Percentiles rank a stretch among this genome's conserved stretches.
These are phyloP conservation scores for Oryza glaberrima DNA, from an alignment of 176 grass and related monocot genomes.

Conservation along the genomic window DNA sequence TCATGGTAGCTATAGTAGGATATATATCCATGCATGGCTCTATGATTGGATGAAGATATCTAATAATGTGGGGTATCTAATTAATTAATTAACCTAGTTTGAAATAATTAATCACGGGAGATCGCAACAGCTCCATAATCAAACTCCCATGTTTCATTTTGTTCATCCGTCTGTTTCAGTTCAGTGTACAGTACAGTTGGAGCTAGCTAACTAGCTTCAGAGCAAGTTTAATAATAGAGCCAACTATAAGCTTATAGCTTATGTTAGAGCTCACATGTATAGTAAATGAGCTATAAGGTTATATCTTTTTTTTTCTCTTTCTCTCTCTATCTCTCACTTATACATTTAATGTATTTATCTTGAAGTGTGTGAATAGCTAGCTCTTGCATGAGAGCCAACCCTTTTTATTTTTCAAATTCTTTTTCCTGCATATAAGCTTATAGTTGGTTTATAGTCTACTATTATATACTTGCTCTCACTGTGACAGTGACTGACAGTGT, in stretches of 20 bases:
- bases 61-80: background rate
- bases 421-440: too few species aligned
- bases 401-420: too few species aligned
- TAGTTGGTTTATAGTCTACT: too few species aligned
- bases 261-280: too few species aligned
- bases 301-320: too few species aligned
- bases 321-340: too few species aligned
- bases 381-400: too few species aligned
- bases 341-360: too few species aligned
- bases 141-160: background rate
- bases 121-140: background rate
- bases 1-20: background rate
- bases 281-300: too few species aligned
- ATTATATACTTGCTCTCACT: background rate
- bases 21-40: background rate
- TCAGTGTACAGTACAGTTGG: background rate
- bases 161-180: background rate
- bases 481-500: background rate
- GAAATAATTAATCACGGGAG: background rate
- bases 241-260: too few species aligned
- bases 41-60: background rate
- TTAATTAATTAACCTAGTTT: background rate
- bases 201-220: background rate
- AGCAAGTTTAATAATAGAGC: too few species aligned
- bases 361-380: too few species aligned